Percentiles rank a stretch among this genome's conserved stretches.
phyloP scores from a whole-genome alignment of 768 basidiomycete species.

The Russula olivacea region DNA sequence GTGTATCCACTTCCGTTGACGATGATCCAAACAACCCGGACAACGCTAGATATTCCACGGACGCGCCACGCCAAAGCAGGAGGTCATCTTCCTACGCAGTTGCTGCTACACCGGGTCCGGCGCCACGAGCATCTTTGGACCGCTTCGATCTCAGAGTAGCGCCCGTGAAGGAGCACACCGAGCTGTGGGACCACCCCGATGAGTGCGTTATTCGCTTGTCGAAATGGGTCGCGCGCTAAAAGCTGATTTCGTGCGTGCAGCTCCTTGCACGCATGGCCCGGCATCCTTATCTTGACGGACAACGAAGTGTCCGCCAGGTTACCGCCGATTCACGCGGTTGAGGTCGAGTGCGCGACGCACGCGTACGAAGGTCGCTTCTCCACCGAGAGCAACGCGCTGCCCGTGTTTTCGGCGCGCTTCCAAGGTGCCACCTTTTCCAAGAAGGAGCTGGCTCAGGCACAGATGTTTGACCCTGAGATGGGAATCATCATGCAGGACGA shows the following conservation, averaged over 20 bases:
- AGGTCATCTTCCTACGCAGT: slow-evolving; percentile 8
- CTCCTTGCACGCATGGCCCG: slow-evolving; percentile 17
- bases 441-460: neutral
- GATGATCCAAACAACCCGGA: neutral
- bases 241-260: slow-evolving; percentile 5
- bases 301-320: neutral
- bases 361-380: slow-evolving; percentile 26
- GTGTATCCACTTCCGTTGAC: neutral
- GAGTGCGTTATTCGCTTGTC: slow-evolving; percentile 14
- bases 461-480: slow-evolving; percentile 8
- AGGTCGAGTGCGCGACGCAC: slow-evolving; percentile 21
- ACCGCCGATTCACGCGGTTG: slow-evolving; percentile 15
- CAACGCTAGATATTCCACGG: neutral
- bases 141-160: slow-evolving; percentile 24
- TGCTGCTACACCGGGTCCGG: neutral
- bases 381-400: slow-evolving; percentile 22
- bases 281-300: slow-evolving; percentile 23
- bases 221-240: neutral
- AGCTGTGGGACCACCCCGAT: slow-evolving; percentile 25
- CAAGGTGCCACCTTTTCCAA: slow-evolving; percentile 5
- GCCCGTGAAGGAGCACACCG: slow-evolving; percentile 18
- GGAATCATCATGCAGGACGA: slow-evolving; percentile 23
- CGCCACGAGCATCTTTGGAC: slow-evolving; percentile 15
- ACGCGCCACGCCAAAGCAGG: neutral
- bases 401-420: slow-evolving; percentile 18